Evolutionary conservation across 1,284 basidiomycete species (phyloP).

Genomic region (Coniferiporia sulphurascens): DNA sequence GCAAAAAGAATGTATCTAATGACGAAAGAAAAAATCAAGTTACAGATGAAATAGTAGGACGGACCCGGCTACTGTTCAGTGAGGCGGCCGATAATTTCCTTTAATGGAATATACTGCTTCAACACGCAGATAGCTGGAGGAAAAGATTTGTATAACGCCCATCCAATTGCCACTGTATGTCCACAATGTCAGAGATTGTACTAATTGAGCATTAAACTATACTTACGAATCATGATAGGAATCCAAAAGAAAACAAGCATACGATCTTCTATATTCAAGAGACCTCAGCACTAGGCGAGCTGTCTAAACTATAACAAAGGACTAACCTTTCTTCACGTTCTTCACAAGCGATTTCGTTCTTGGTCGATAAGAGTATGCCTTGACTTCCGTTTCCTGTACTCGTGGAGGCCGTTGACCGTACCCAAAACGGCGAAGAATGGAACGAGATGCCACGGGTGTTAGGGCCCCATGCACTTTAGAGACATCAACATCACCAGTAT

Average conservation of each 20-base stretch:
- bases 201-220: not conserved
- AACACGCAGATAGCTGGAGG: constrained; percentile 25
- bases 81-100: not conserved
- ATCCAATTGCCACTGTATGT: constrained; percentile 23
- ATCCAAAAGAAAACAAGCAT: constrained; percentile 96
- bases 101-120: constrained; percentile 5
- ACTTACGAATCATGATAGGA: constrained; percentile 79
- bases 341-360: constrained; percentile 44
- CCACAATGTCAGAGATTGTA: not conserved
- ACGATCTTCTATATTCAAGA: constrained; percentile 60
- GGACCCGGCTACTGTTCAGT: not conserved
- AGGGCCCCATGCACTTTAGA: constrained; percentile 18
- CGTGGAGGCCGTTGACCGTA: constrained; percentile 40
- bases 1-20: not conserved
- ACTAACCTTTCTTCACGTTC: constrained; percentile 68
- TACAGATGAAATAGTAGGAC: not conserved
- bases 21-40: not conserved
- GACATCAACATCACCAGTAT: constrained; percentile 18
- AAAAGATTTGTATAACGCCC: constrained; percentile 22
- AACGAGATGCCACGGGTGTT: constrained; percentile 22
- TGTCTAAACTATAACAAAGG: not conserved
- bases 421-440: constrained; percentile 35
- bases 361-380: constrained; percentile 61
- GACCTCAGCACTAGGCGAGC: constrained; percentile 2
- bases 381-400: constrained; percentile 59